These are phyloP conservation scores for Erythrobasidium hasegawianum DNA, from an alignment of 1,284 basidiomycete species.

Conservation along the genomic window DNA sequence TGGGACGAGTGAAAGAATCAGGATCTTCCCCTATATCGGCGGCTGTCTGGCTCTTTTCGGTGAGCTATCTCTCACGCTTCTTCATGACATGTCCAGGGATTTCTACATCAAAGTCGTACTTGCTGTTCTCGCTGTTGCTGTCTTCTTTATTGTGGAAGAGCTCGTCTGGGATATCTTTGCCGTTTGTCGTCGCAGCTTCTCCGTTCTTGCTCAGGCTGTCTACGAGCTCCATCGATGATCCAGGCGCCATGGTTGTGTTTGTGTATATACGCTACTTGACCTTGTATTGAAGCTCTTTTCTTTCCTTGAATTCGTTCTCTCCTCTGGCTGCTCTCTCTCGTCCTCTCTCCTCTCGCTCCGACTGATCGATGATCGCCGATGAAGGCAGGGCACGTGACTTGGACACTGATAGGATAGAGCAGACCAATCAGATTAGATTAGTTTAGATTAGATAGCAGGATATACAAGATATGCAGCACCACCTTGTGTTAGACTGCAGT, in stretches of 20 bases:
- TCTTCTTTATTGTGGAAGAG: not conserved
- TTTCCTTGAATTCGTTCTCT: not conserved
- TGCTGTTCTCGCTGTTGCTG: conserved; percentile 1
- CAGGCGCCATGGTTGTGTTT: conserved; percentile 20
- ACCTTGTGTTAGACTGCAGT: no score
- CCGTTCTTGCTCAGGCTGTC: not conserved
- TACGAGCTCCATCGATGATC: conserved; percentile 7
- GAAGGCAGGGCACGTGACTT: no score
- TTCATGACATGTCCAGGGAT: conserved; percentile 21
- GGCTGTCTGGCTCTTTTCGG: not conserved
- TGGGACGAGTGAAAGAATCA: not conserved
- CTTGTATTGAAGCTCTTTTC: not conserved
- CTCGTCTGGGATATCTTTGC: not conserved
- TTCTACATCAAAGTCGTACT: conserved; percentile 31
- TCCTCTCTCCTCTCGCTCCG: not conserved
- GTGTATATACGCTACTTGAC: not conserved
- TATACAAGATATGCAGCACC: no score
- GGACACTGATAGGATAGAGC: no score
- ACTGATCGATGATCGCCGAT: no score
- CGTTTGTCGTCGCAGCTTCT: not conserved
- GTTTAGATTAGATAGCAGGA: no score
- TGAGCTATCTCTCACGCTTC: conserved; percentile 11
- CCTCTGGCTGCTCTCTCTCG: not conserved
- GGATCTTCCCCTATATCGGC: no score
- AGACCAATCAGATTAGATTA: no score